phyloP scores from a whole-genome alignment of 1,284 basidiomycete genomes.

The Vanrija pseudolonga region DNA sequence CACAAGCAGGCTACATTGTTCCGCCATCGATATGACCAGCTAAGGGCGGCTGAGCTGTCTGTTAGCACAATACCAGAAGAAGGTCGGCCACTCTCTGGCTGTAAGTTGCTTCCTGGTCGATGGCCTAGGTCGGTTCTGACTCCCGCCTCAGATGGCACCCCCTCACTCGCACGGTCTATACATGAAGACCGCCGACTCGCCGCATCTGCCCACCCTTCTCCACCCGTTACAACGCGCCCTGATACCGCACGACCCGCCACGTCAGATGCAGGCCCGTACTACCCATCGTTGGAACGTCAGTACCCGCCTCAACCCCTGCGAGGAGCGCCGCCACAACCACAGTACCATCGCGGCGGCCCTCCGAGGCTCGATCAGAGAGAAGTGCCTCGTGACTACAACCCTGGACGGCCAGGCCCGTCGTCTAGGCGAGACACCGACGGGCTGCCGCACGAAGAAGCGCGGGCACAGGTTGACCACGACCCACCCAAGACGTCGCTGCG shows the following conservation, averaged over 20 bases:
- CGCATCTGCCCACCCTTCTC: neutral
- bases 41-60: neutral
- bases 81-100: no score
- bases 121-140: neutral
- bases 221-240: neutral
- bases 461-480: neutral
- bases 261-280: neutral
- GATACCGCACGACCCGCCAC: neutral
- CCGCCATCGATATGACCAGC: neutral
- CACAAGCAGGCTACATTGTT: neutral
- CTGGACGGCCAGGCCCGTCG: neutral
- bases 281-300: neutral
- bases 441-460: neutral
- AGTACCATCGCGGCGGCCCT: neutral
- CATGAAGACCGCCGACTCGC: neutral
- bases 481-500: constrained; percentile 9
- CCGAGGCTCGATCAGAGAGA: neutral
- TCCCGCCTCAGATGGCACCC: neutral
- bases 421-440: neutral
- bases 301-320: neutral
- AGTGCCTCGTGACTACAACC: neutral
- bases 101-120: no score
- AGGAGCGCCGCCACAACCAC: neutral
- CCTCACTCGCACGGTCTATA: neutral
- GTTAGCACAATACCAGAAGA: no score